Evolutionary conservation across 495 filamentous ascomycete species (phyloP).

Genomic region (Wilcoxina mikolae): DNA sequence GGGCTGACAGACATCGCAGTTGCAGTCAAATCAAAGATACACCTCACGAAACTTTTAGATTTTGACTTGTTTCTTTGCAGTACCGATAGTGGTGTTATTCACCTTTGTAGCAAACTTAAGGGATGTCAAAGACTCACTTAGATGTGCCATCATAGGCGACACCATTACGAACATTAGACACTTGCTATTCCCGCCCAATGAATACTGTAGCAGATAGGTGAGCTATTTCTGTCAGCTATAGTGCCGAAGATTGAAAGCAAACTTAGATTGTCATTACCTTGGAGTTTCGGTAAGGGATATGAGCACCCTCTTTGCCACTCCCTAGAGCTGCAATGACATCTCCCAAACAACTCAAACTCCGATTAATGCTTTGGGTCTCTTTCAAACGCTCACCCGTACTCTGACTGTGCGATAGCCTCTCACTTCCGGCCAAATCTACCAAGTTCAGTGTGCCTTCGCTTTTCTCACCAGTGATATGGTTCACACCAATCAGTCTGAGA

Average conservation of each 20-base stretch:
- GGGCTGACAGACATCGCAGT: too few relatives aligned
- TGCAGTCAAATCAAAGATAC: too few relatives aligned
- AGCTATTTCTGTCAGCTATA: conserved; percentile 38
- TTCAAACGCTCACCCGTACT: conserved; percentile 73
- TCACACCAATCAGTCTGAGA: conserved; percentile 69
- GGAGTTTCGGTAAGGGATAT: conserved; percentile 88
- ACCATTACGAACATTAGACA: conserved; percentile 99
- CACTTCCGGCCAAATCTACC: conserved; percentile 87
- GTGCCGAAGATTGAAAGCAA: background rate
- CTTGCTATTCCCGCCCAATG: conserved; percentile 85
- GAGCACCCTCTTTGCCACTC: conserved; percentile 66
- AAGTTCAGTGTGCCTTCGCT: conserved; percentile 91
- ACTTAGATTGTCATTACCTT: conserved; percentile 41
- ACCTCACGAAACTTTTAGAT: too few relatives aligned
- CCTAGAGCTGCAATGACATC: conserved; percentile 89
- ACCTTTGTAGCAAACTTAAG: conserved; percentile 92
- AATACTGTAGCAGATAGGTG: conserved; percentile 90
- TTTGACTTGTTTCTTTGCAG: conserved; percentile 19
- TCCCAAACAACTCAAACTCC: conserved; percentile 75
- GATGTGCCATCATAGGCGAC: conserved; percentile 76
- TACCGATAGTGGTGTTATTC: conserved; percentile 30
- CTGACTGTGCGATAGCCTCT: conserved; percentile 70
- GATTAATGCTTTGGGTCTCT: conserved; percentile 97
- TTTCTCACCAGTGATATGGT: conserved; percentile 63
- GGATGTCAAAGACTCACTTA: conserved; percentile 85